Percentiles rank a stretch among this genome's conserved stretches.
Evolutionary conservation across 192 early-diverging fungal species (phyloP).

Genomic region (Backusella parvicylindrica): DNA sequence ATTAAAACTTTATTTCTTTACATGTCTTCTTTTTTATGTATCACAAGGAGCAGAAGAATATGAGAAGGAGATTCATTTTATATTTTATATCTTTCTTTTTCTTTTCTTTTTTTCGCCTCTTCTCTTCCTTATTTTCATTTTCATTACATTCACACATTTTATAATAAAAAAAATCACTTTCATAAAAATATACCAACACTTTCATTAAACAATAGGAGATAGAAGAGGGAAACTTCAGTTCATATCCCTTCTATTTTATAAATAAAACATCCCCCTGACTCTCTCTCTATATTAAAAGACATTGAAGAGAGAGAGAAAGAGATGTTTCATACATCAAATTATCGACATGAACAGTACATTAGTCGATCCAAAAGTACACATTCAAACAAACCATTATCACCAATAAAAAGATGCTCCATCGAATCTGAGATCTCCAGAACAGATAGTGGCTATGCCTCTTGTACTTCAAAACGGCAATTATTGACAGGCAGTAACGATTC

Average conservation of each 20-base stretch:
- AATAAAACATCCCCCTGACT: neutral
- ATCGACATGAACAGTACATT: neutral
- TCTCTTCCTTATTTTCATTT: neutral
- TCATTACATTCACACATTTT: neutral
- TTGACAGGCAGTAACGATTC: neutral
- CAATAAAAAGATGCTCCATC: neutral
- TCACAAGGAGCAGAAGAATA: neutral
- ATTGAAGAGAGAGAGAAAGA: neutral
- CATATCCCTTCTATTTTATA: neutral
- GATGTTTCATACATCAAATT: neutral
- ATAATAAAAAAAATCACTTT: no score
- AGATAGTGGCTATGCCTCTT: neutral
- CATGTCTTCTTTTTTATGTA: neutral
- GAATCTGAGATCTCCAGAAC: neutral
- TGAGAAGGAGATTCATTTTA: constrained; percentile 1
- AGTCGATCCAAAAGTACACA: neutral
- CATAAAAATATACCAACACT: neutral
- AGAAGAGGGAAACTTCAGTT: neutral
- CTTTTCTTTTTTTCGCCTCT: neutral
- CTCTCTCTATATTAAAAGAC: neutral
- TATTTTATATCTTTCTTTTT: neutral
- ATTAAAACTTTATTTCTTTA: neutral
- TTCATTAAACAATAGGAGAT: neutral
- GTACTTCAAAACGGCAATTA: neutral
- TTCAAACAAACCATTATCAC: neutral